Base-by-base conservation (phyloP, 2,329 filamentous ascomycete genomes). In the Rhynchosporium secalis region DNA sequence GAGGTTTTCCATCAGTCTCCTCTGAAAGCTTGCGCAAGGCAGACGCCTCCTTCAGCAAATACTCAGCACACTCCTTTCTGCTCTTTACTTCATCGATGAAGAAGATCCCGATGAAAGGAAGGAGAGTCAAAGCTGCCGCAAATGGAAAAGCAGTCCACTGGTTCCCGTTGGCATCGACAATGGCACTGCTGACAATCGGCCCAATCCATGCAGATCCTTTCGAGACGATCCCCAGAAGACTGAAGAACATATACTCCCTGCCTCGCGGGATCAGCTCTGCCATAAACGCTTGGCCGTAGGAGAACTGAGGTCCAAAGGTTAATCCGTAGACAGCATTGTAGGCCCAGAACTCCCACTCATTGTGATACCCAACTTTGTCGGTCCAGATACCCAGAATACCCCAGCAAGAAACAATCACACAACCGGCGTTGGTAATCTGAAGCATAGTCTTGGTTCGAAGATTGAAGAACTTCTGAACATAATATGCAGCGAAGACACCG, bases 321-420 rank as follows among this genome's bases (percentile, higher is more conserved):
- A 72, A 62, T n/a, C 72, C 71, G 29, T 64, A 73, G 31, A 66
- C 63, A 9, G 66, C 68, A 38, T 65, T 62, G 52, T 71, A 72
- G n/a, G 72, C 45, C 72, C 72, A 73, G 54, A 73, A 73, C 40
- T 73, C 72, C 71, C 72, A 72, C 15, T 69, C 49, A 26, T 73
- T 72, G 45, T 73, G 72, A 40, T 66, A 72, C 28, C 72, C 72
- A 31, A 72, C 60, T 49, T 70, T 70, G 6, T 60, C 62, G 0
- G 71, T 72, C 71, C 71, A 73, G 47, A 73, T 72, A 8, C 72
- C 72, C 38, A 72, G 58, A 66, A 71, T 71, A 8, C 72, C 72
- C 71, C 71, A 73, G 0, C 72, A 56, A 1, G 69, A 65, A 28
- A 69, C 57, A 7, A 73, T 49, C 3, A 73, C 55, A 51, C 65